Percentiles rank a stretch among this genome's conserved stretches.
Evolutionary conservation across 176 grass and related monocot species (phyloP).

Genomic region (Pontederia paniculata): DNA sequence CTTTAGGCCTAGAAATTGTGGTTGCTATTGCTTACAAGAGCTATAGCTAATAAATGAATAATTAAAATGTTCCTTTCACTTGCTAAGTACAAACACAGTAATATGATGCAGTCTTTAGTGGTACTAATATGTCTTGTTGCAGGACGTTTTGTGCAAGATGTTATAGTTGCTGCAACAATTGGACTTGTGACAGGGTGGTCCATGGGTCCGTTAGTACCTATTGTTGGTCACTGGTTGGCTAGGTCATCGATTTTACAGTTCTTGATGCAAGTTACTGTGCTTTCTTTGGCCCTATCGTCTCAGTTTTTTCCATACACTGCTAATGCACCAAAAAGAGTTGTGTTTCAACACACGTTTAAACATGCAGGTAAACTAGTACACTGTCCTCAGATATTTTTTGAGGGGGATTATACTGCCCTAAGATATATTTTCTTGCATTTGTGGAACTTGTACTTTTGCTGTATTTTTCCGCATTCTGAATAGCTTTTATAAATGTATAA

Average conservation of each 20-base stretch:
- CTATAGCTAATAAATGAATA: no score
- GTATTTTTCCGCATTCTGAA: no score
- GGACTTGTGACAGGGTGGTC: conserved; percentile 76
- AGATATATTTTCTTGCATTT: no score
- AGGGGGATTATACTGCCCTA: no score
- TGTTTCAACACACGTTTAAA: conserved; percentile 78
- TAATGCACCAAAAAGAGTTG: conserved; percentile 74
- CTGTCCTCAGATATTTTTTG: not conserved
- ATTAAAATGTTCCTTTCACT: not conserved
- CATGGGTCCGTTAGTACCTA: conserved; percentile 62
- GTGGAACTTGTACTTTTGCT: no score
- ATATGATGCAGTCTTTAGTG: not conserved
- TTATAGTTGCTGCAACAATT: conserved; percentile 57
- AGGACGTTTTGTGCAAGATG: conserved; percentile 93
- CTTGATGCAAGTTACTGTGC: conserved; percentile 63
- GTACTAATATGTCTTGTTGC: conserved; percentile 14
- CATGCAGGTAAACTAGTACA: conserved; percentile 43
- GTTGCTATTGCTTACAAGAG: no score
- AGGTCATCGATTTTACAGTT: conserved; percentile 52
- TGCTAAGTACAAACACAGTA: not conserved
- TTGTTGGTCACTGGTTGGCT: conserved; percentile 61
- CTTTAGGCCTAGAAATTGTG: no score
- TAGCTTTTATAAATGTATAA: no score
- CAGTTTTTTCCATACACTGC: conserved; percentile 93
- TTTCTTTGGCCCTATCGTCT: conserved; percentile 73